Evolutionary conservation across 768 basidiomycete genomes (phyloP).

Genomic region (Boletus insuetus): DNA sequence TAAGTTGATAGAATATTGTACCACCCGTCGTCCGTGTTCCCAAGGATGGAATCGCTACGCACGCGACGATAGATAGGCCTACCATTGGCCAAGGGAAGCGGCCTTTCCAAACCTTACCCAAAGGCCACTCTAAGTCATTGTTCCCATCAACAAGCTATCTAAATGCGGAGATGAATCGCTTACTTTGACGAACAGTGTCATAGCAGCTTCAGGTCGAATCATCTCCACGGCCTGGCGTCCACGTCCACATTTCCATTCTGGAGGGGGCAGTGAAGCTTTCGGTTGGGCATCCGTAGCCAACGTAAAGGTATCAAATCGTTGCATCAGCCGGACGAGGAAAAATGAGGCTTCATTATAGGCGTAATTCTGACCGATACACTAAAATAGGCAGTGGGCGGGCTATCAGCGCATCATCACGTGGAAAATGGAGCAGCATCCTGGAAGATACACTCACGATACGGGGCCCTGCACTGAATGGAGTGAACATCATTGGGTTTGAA

Average conservation of each 20-base stretch:
- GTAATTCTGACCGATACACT: conserved; percentile 75
- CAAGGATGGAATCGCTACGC: neutral
- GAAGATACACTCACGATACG: conserved; percentile 39
- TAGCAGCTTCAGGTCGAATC: conserved; percentile 59
- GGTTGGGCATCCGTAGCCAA: conserved; percentile 64
- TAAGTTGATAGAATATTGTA: conserved; percentile 15
- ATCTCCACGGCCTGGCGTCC: conserved; percentile 54
- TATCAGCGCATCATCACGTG: conserved; percentile 12
- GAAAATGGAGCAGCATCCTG: neutral
- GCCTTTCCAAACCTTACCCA: conserved; percentile 50
- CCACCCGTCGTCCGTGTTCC: neutral
- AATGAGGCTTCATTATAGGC: conserved; percentile 77
- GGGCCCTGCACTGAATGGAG: conserved; percentile 74
- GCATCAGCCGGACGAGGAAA: conserved; percentile 65
- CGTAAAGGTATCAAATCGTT: conserved; percentile 58
- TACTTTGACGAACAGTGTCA: conserved; percentile 69
- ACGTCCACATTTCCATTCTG: conserved; percentile 45
- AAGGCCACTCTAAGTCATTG: conserved; percentile 46
- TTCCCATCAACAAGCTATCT: neutral
- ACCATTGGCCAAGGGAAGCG: conserved; percentile 8
- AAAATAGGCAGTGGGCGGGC: conserved; percentile 11
- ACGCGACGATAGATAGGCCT: neutral
- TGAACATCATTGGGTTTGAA: conserved; percentile 64
- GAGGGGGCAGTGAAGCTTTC: conserved; percentile 56
- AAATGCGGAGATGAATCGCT: conserved; percentile 19